phyloP scores from a whole-genome alignment of 352 stramenopile species.

The Phytopythium mirpurense region DNA sequence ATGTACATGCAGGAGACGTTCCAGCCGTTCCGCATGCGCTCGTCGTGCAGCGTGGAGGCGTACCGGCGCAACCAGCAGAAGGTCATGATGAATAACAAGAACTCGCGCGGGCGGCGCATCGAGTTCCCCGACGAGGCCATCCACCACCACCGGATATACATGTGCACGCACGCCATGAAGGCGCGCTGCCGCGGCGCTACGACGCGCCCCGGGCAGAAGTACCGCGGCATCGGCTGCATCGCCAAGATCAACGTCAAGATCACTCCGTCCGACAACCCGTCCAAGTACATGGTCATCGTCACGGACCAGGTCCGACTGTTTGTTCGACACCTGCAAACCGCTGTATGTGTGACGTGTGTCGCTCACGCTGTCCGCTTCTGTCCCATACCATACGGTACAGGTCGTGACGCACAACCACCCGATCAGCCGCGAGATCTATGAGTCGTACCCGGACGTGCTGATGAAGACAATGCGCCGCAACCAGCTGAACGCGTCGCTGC shows the following conservation, averaged over 20 bases:
- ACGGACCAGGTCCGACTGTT: slow-evolving; percentile 55
- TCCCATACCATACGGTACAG: slow-evolving; percentile 32
- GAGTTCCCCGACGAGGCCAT: slow-evolving; percentile 79
- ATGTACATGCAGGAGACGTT: slow-evolving; percentile 87
- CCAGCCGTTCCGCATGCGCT: slow-evolving; percentile 84
- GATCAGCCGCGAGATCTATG: slow-evolving; percentile 81
- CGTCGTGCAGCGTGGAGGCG: slow-evolving; percentile 75
- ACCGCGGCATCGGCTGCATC: slow-evolving; percentile 79
- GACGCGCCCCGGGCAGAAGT: slow-evolving; percentile 73
- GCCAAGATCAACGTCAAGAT: slow-evolving; percentile 89
- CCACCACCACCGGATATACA: slow-evolving; percentile 87
- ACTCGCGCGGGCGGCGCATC: slow-evolving; percentile 66
- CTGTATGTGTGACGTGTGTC: not conserved
- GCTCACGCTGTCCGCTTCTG: not conserved
- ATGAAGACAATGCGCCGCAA: slow-evolving; percentile 82
- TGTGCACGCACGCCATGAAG: slow-evolving; percentile 87
- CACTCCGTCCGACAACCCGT: slow-evolving; percentile 69
- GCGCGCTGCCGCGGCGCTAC: slow-evolving; percentile 70
- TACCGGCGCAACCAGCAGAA: slow-evolving; percentile 85
- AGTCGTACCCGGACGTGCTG: slow-evolving; percentile 79
- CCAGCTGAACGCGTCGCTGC: slow-evolving; percentile 54
- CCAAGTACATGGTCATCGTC: slow-evolving; percentile 86
- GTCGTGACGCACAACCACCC: slow-evolving; percentile 84
- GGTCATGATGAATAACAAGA: slow-evolving; percentile 87
- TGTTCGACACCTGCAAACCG: too few relatives aligned